Evolutionary conservation across 352 stramenopile genomes (phyloP).

Genomic region (Globisporangium iwayamae): DNA sequence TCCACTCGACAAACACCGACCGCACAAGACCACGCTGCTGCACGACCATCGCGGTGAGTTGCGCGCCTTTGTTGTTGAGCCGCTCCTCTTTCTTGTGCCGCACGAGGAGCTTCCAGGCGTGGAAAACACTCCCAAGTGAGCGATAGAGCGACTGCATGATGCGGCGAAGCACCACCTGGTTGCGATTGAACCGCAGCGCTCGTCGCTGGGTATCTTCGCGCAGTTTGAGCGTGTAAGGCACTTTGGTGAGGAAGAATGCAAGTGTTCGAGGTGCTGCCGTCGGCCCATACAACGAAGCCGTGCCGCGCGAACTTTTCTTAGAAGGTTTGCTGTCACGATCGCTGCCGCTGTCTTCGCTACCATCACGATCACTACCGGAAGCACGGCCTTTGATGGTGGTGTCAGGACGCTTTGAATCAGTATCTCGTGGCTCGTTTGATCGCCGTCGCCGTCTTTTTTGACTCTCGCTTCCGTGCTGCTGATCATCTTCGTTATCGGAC

Average conservation of each 20-base stretch:
- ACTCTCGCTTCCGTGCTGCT: not conserved
- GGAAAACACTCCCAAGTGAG: slow-evolving; percentile 48
- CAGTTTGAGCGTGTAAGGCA: slow-evolving; percentile 41
- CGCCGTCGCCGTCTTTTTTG: slow-evolving; percentile 11
- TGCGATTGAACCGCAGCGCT: slow-evolving; percentile 28
- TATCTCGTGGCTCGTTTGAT: not conserved
- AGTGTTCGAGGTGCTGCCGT: slow-evolving; percentile 25
- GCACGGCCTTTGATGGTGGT: not conserved
- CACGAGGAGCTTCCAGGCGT: slow-evolving; percentile 45
- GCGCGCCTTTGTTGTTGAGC: slow-evolving; percentile 41
- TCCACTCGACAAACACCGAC: slow-evolving; percentile 53
- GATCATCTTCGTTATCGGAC: slow-evolving; percentile 2
- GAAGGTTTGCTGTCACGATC: not conserved
- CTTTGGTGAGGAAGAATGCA: slow-evolving; percentile 41
- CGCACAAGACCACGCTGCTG: slow-evolving; percentile 45
- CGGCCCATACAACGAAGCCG: slow-evolving; percentile 12
- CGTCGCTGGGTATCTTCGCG: slow-evolving; percentile 32
- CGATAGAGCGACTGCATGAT: slow-evolving; percentile 53
- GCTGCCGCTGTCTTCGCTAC: not conserved
- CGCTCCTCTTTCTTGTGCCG: slow-evolving; percentile 33
- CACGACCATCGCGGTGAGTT: slow-evolving; percentile 51
- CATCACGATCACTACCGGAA: not conserved
- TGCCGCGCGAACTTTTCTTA: not conserved
- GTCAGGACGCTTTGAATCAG: not conserved
- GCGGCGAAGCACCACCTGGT: slow-evolving; percentile 42